phyloP scores from a whole-genome alignment of 2,329 filamentous ascomycete genomes.

The Botrytis cinerea region DNA sequence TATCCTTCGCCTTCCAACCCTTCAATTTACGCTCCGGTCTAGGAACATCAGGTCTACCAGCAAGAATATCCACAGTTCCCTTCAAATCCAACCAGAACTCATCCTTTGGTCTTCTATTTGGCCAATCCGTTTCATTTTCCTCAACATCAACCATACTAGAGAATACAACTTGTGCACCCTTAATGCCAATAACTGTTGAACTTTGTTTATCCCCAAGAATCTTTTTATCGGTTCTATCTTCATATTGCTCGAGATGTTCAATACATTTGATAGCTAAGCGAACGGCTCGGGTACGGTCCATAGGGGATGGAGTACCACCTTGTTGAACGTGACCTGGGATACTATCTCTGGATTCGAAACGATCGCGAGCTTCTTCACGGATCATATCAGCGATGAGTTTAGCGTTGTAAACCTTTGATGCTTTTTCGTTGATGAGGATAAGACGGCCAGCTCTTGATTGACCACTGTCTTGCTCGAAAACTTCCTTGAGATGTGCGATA shows the following conservation, averaged over 20 bases:
- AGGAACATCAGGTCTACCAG: constrained; percentile 61
- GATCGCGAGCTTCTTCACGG: constrained; percentile 84
- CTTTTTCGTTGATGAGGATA: constrained; percentile 95
- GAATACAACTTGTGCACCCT: constrained; percentile 88
- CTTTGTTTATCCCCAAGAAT: constrained; percentile 75
- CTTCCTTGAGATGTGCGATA: constrained; percentile 83
- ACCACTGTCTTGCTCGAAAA: constrained; percentile 82
- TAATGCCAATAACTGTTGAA: constrained; percentile 84
- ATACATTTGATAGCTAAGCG: constrained; percentile 92
- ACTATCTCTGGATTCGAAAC: constrained; percentile 89
- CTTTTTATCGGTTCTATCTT: constrained; percentile 63
- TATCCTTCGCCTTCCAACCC: constrained; percentile 29
- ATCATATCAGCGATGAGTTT: constrained; percentile 96
- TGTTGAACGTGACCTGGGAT: constrained; percentile 95
- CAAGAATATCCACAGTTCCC: constrained; percentile 79
- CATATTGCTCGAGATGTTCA: constrained; percentile 82
- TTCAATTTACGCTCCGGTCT: constrained; percentile 52
- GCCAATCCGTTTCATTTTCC: constrained; percentile 87
- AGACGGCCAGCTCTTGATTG: constrained; percentile 88
- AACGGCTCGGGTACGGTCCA: constrained; percentile 93
- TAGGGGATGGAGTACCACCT: constrained; percentile 86
- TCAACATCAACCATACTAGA: constrained; percentile 79
- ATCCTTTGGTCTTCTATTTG: constrained; percentile 76
- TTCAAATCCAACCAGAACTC: constrained; percentile 86
- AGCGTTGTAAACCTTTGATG: constrained; percentile 85